Base-by-base conservation (phyloP, 2,329 filamentous ascomycete genomes). In the Exophiala aquamarina region DNA sequence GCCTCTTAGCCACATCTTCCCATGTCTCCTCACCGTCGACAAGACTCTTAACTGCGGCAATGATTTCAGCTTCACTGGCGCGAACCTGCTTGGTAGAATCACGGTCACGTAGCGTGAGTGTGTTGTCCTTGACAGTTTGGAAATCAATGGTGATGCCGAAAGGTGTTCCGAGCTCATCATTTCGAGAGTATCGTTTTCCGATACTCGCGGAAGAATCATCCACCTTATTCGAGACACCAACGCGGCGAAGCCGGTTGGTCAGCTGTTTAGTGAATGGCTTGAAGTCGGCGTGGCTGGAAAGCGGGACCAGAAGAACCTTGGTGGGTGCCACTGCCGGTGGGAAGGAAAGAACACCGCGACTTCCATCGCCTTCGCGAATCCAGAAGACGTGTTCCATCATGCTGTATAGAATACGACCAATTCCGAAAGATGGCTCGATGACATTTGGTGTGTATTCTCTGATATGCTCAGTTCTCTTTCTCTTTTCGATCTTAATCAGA, bases 371-470 rank as follows among this genome's bases (percentile, higher is more conserved):
- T 57, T 83, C 84, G 56, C 93, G 87, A 44, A 84, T 89, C 92
- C 93, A 98, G 80, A 91, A 98, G 66, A 81, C 84, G 72, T 98
- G 93, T 74, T 98, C 93, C 65, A 95, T 87, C 62, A 98, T 74
- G 51, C 87, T 84, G 75, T 95, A 97, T 49, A 97, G 75, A 54
- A 97, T 96, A 61, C 92, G 83, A 50, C 92, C 93, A 63, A 97
- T 95, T 76, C 92, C 92, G 62, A 97, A 98, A 1, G 92, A 97
- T 2, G 92, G 93, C 74, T 98, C 93, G 60, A 97, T 94, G 38
- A 95, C 90, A 65, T 96, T 96, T 50, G 92, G 92, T 1, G 86
- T 94, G 73, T 89, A 98, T 67, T 96, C 91, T 61, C 93, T 82
- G 49, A 84, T 82, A 66, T 95, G 86, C 69, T 95, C 89, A 3